A percentile compares a stretch with the other conserved stretches of the same genome.
Evolutionary conservation across 2,329 filamentous ascomycete genomes (phyloP).

Genomic region (Epichloe gansuensis): DNA sequence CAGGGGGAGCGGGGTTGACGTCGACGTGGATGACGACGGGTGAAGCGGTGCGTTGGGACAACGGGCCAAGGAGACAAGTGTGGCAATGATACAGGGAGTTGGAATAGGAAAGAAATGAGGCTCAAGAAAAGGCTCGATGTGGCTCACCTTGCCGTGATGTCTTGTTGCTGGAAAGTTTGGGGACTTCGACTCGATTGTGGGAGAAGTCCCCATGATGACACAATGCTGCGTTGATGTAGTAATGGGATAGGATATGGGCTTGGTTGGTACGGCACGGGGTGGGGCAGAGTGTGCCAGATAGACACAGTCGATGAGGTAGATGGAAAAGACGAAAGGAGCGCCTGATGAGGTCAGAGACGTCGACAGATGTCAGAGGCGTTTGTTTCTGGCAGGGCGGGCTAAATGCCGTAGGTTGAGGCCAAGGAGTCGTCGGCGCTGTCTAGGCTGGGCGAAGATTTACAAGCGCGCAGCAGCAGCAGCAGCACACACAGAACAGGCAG

Average conservation of each 20-base stretch:
- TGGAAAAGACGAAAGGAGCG: conserved; percentile 13
- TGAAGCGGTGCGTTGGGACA: conserved; percentile 4
- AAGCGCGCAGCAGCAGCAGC: conserved; percentile 2
- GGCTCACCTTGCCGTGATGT: conserved; percentile 32
- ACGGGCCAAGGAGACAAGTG: not conserved
- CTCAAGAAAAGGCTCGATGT: conserved; percentile 10
- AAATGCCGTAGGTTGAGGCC: not conserved
- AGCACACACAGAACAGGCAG: no score
- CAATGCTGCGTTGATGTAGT: conserved; percentile 32
- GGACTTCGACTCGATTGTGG: conserved; percentile 33
- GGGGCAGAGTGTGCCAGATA: conserved; percentile 18
- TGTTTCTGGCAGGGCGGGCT: not conserved
- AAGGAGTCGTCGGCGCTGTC: not conserved
- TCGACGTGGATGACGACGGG: conserved; percentile 2
- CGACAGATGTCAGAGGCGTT: conserved; percentile 10
- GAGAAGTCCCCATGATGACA: conserved; percentile 37
- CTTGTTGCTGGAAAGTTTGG: conserved; percentile 32
- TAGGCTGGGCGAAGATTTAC: conserved; percentile 7
- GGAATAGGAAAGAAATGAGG: conserved; percentile 3
- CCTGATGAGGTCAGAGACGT: conserved; percentile 30
- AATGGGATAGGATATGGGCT: conserved; percentile 18
- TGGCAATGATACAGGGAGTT: not conserved
- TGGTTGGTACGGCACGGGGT: conserved; percentile 10
- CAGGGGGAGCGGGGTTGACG: not conserved
- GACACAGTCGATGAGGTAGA: conserved; percentile 6